These are phyloP conservation scores for Letharia columbiana DNA, from an alignment of 495 filamentous ascomycete species.

Conservation along the genomic window DNA sequence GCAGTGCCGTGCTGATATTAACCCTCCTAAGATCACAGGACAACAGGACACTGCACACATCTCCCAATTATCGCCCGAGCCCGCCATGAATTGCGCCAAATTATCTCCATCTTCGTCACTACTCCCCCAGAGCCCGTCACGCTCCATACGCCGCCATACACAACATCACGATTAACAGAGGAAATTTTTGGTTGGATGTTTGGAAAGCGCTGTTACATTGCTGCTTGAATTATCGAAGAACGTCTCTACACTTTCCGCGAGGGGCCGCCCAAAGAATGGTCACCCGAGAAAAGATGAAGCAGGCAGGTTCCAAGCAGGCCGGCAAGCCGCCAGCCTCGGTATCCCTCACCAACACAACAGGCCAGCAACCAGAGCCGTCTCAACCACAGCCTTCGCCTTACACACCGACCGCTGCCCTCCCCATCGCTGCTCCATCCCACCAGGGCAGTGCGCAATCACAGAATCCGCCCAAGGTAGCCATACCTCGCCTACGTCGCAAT, in stretches of 20 bases:
- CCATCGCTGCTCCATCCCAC: neutral
- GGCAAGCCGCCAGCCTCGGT: neutral
- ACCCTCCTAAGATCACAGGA: neutral
- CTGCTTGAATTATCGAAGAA: neutral
- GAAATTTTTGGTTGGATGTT: neutral
- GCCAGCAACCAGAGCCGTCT: neutral
- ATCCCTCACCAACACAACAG: neutral
- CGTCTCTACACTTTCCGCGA: neutral
- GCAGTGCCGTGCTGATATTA: neutral
- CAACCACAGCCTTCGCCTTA: neutral
- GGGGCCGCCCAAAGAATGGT: neutral
- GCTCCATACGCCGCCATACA: neutral
- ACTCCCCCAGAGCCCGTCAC: neutral
- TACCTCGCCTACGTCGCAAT: slow-evolving; percentile 32
- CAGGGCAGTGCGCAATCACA: neutral
- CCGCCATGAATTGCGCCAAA: neutral
- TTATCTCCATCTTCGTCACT: neutral
- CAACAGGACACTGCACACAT: neutral
- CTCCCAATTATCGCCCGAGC: neutral
- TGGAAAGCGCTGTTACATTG: neutral
- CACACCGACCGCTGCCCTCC: neutral
- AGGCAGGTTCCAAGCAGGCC: neutral
- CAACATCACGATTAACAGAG: neutral
- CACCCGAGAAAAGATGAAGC: neutral
- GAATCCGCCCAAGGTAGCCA: slow-evolving; percentile 35